Evolutionary conservation across 2,329 filamentous ascomycete genomes (phyloP), one percentile per base, ranked within the genome.

Genomic region (Scedosporium minutisporum): DNA sequence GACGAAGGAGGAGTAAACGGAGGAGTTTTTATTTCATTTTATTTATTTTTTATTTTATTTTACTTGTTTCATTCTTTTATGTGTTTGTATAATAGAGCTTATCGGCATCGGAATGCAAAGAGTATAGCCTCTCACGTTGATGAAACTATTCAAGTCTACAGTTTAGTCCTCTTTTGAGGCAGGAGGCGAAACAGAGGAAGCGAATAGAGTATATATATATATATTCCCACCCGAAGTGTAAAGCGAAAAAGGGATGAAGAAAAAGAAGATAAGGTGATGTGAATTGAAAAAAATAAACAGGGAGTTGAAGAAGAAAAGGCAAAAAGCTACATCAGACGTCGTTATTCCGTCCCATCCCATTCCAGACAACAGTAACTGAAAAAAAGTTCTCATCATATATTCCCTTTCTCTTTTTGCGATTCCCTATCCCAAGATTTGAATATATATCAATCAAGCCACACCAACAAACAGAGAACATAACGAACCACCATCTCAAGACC

Each of bases 1-100:
- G 63, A 71, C 73, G 60, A 76, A 76, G 69, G 77, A 77, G 66
- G 65, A 67, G 2, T 70, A 73, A 75, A 27, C n/a, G 61, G 55
- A 48, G 25, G 4, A 25, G 3, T 25, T 38, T 4, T 27, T 27
- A 5, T 41, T 5, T 58, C 57, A 5, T 38, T 21, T 57, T 29
- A 12, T 48, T 21, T 29, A 18, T 57, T n/a, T 3, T 23, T 57
- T 23, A 38, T 41, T 1, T 38, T 10, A 3, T 12, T 38, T 14
- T 38, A 38, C 23, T 12, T 18, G 44, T 18, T 59, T 59, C 29
- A 18, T 59, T 9, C 33, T 29, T 9, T 58, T 29, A 48, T 51
- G 21, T 46, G 44, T 29, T 57, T 57, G 27, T 27, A 38, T 14
- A 12, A 38, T 38, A 38, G 33, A 38, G 4, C 33, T 38, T 38